phyloP scores from a whole-genome alignment of 139 green algal species.

The Limnomonas spitsbergensis region DNA sequence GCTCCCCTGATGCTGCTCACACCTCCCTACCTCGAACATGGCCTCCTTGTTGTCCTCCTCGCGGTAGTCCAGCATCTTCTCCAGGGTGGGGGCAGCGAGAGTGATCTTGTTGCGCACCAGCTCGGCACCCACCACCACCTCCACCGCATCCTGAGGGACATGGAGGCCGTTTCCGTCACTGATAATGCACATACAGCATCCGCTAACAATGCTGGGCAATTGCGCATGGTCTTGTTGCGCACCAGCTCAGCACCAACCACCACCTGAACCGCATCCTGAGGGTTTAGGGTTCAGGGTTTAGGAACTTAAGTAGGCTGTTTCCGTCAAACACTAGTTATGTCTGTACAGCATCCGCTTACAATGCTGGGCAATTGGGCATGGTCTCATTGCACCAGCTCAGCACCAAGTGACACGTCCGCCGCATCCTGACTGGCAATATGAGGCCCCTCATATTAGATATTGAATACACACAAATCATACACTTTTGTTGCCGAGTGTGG shows the following conservation, averaged over 20 bases:
- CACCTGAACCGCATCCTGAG: conserved; percentile 9
- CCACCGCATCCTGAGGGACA: conserved; percentile 16
- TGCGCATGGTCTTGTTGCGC: neutral
- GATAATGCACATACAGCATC: neutral
- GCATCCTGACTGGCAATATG: too few species aligned
- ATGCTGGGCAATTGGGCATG: too few species aligned
- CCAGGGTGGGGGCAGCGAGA: conserved; percentile 28
- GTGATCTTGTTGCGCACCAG: neutral
- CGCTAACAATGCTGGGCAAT: too few species aligned
- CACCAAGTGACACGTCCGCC: too few species aligned
- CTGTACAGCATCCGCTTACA: too few species aligned
- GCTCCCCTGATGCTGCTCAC: conserved; percentile 51
- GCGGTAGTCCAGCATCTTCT: conserved; percentile 53
- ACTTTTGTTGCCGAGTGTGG: too few species aligned
- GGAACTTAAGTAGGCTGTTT: too few species aligned
- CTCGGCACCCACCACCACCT: neutral
- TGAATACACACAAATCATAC: too few species aligned
- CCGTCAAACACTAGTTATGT: too few species aligned
- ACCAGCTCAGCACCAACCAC: neutral
- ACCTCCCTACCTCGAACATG: conserved; percentile 19
- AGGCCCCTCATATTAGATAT: too few species aligned
- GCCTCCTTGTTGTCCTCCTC: conserved; percentile 46
- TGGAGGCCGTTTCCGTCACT: neutral
- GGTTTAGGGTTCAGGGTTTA: too few species aligned
- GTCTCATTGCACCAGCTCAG: too few species aligned